Percentiles rank a stretch among this genome's conserved stretches.
Evolutionary conservation across 345 rosid species (phyloP).

Genomic region (Punica granatum): DNA sequence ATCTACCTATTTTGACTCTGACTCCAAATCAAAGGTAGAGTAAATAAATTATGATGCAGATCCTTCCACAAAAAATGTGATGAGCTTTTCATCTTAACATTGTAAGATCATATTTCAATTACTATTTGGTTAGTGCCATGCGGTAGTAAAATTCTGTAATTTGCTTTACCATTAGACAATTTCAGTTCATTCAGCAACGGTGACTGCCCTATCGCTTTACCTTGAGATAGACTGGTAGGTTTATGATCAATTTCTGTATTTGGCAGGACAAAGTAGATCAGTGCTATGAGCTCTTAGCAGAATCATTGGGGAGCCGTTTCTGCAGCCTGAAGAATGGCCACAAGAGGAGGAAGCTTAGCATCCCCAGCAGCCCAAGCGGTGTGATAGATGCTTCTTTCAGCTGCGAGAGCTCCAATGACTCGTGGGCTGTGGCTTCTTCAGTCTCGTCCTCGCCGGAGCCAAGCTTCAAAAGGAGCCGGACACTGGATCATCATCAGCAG

Average conservation of each 20-base stretch:
- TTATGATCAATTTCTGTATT: not conserved
- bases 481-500: slow-evolving; percentile 52
- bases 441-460: slow-evolving; percentile 38
- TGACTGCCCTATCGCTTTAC: not conserved
- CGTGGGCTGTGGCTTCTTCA: slow-evolving; percentile 44
- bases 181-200: not conserved
- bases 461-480: slow-evolving; percentile 51
- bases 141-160: not conserved
- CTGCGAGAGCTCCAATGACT: slow-evolving; percentile 56
- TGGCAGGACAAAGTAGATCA: slow-evolving; percentile 51
- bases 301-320: slow-evolving; percentile 23
- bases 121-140: not conserved
- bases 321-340: slow-evolving; percentile 22
- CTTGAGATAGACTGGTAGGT: not conserved
- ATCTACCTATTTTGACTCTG: not conserved
- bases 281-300: slow-evolving; percentile 55
- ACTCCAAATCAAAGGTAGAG: not conserved
- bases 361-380: slow-evolving; percentile 48
- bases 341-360: slow-evolving; percentile 38
- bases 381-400: slow-evolving; percentile 52
- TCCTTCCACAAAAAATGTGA: not conserved
- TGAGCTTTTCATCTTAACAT: not conserved
- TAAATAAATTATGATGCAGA: not conserved
- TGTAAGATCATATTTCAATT: not conserved
- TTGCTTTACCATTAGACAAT: not conserved